Percentiles rank a stretch among this genome's conserved stretches.
These are phyloP conservation scores for Knoxdaviesia capensis DNA, from an alignment of 2,329 filamentous ascomycete genomes.

Conservation along the genomic window DNA sequence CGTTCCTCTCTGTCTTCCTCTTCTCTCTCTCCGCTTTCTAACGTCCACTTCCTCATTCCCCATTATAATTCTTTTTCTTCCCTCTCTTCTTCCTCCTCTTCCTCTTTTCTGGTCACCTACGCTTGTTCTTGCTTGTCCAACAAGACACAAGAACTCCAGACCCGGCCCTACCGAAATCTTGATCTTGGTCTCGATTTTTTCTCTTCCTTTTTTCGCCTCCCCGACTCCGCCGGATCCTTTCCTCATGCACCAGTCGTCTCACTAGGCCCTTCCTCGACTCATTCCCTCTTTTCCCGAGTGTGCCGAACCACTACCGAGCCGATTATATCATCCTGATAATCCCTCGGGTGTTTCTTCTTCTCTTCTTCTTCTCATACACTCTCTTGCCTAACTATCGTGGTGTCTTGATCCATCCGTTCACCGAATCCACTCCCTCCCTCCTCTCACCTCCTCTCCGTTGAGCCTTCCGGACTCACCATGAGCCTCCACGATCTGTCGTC, in stretches of 20 bases:
- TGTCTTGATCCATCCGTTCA: background rate
- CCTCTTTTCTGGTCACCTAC: background rate
- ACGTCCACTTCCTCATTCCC: background rate
- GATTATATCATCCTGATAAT: no score
- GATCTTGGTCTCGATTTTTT: constrained; percentile 1
- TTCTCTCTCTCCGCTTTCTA: background rate
- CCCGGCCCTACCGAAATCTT: constrained; percentile 2
- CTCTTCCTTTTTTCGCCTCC: constrained; percentile 3
- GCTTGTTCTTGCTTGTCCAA: no score
- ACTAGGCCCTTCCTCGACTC: background rate
- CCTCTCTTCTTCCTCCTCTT: constrained; percentile 1
- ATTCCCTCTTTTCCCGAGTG: no score
- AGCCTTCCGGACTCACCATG: background rate
- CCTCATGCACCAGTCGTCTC: constrained; percentile 1
- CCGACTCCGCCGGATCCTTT: constrained; percentile 2
- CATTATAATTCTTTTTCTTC: background rate
- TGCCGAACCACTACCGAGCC: no score
- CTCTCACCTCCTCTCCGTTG: background rate
- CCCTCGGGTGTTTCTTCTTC: no score
- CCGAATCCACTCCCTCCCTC: background rate
- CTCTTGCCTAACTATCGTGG: background rate
- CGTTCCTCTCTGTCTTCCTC: background rate
- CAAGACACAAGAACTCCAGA: constrained; percentile 1
- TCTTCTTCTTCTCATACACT: background rate
- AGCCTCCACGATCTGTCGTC: constrained; percentile 19